Evolutionary conservation across 179 eudicot species (phyloP), one percentile per base, ranked within the genome.

Genomic region (Drosera spatulata): DNA sequence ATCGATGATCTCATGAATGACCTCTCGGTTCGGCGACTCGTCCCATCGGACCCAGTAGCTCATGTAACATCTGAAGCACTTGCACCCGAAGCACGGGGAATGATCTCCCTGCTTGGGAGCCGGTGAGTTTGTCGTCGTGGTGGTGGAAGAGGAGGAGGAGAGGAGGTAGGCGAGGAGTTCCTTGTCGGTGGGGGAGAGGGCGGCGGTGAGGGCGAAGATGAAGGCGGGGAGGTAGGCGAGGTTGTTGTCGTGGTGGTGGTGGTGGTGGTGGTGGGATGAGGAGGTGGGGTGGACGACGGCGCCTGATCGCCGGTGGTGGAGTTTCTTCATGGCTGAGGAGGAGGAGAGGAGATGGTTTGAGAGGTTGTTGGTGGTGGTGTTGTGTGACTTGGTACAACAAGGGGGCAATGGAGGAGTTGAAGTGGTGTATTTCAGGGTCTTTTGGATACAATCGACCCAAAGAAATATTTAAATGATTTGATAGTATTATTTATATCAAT

Each of bases 1-100:
- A 6, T 90, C 97, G 44, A 90, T 79, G 6, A 85, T 84, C 47
- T 90, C 82, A 55, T 90, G 93, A n/a, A 90, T 90, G 11, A 80
- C 71, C 3, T 85, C 85, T 0, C 90, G 84, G 56, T 83, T 90
- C 8, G 90, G 89, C n/a, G 97, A 90, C 3, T 85, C 65, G 63
- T 87, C 90, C 97, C 97, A 90, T 44, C 82, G 76, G 13, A 73
- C 81, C 97, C 95, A 90, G 71, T 69, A 90, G 41, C 74, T 76
- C 52, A 67, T 90, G 64, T 90, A 90, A 56, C 97, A 90, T 37
- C 74, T 58, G 68, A 90, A 90, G 41, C 97, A 90, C 61, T 75
- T 66, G 60, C 97, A 90, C 50, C 41, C 56, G 55, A 72, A 87
- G 45, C 66, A 68, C 4, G 86, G 59, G 50, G 80, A 43, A 50